Conservation (phyloP, 2,329 filamentous ascomycete species). For the Aureobasidium sp. region DNA sequence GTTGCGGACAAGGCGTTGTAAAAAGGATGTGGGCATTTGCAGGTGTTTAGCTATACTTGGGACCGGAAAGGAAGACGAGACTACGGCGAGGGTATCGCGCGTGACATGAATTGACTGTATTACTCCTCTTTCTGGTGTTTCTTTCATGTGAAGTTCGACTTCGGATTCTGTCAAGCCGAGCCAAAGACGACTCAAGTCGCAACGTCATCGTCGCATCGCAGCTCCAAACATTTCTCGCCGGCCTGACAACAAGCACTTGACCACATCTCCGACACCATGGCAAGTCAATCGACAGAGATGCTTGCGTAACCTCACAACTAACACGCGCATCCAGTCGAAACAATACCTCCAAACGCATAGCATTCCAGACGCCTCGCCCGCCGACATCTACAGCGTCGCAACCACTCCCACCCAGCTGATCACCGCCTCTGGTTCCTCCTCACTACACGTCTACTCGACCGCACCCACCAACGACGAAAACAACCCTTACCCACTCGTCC, state of each 20-base stretch:
- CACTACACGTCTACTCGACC: constrained; percentile 67
- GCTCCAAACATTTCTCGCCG: constrained; percentile 3
- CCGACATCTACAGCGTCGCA: constrained; percentile 30
- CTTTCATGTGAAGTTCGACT: not conserved
- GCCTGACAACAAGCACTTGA: not conserved
- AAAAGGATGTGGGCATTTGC: constrained; percentile 8
- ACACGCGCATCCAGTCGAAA: constrained; percentile 60
- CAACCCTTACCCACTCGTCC: constrained; percentile 59
- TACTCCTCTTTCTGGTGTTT: not conserved
- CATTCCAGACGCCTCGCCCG: constrained; percentile 54
- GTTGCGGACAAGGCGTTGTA: constrained; percentile 7
- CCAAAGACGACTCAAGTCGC: not conserved
- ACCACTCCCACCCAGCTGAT: constrained; percentile 46
- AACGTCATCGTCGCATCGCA: not conserved
- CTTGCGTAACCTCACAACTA: not conserved
- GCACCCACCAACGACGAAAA: constrained; percentile 34
- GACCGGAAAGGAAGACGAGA: not conserved
- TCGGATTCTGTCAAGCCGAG: not conserved
- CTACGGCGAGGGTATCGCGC: not conserved
- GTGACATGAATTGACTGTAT: constrained; percentile 1
- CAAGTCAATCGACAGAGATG: not conserved
- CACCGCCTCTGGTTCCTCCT: constrained; percentile 76
- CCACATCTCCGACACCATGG: not conserved
- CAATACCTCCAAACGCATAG: constrained; percentile 94
- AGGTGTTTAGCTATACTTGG: constrained; percentile 7